Conservation (phyloP, 2,329 filamentous ascomycete genomes). For the Xylaria sp. region DNA sequence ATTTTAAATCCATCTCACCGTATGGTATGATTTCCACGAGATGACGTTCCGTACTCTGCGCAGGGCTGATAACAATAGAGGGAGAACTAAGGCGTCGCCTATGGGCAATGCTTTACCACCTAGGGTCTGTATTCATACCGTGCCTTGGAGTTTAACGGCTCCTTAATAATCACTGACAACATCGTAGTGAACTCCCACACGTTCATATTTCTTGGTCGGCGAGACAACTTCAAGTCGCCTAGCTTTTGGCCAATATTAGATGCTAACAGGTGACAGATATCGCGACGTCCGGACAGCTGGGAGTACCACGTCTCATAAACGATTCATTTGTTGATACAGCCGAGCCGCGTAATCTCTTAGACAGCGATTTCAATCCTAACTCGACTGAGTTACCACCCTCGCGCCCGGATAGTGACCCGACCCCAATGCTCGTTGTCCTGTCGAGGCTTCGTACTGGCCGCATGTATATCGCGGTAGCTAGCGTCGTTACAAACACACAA, state of each 20-base stretch:
- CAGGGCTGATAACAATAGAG: conserved; percentile 26
- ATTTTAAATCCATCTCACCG: conserved; percentile 55
- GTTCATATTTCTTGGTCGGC: background rate
- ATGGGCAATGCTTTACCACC: conserved; percentile 56
- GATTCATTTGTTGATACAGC: conserved; percentile 55
- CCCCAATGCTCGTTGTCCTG: conserved; percentile 43
- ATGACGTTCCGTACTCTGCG: background rate
- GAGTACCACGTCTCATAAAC: conserved; percentile 56
- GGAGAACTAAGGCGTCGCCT: conserved; percentile 59
- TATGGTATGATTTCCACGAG: conserved; percentile 47
- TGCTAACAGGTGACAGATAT: conserved; percentile 48
- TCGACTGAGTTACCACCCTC: conserved; percentile 53
- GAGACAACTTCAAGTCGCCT: background rate
- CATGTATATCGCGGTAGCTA: conserved; percentile 36
- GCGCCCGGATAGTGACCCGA: conserved; percentile 49
- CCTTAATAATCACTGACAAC: conserved; percentile 16
- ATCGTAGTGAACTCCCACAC: conserved; percentile 25
- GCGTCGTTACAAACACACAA: conserved; percentile 38
- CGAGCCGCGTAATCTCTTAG: conserved; percentile 57
- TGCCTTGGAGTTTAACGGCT: background rate
- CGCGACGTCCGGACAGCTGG: conserved; percentile 56
- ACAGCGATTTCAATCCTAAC: conserved; percentile 55
- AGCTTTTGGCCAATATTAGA: background rate
- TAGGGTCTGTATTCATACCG: conserved; percentile 41
- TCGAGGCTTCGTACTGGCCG: conserved; percentile 40